Base-by-base conservation (phyloP, 176 grass and related monocot species). In the Puccinellia tenuiflora region DNA sequence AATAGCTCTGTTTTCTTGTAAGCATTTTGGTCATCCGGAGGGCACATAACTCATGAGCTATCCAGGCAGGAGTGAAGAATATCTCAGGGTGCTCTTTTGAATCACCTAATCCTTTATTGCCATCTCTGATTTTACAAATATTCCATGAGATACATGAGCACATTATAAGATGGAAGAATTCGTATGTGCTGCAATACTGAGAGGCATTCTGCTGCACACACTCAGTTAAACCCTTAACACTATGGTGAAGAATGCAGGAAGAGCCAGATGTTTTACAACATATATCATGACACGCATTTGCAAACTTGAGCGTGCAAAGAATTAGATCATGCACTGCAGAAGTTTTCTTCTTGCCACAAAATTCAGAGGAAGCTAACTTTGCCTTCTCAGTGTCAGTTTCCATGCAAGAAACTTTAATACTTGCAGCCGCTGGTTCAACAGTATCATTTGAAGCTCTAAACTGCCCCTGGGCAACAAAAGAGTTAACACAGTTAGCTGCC, bases 1-100 rank as follows among this genome's bases (percentile, higher is more conserved):
- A 98, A 80, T 90, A 95, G 71, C 77, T 90, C 76, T 86, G 79
- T 35, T 91, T 86, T 69, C 74, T 85, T 52, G 93, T 73, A 87
- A 95, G 90, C 54, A 77, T 81, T 76, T 91, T 93, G 3, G 80
- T 61, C 59, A 88, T 77, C 57, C 54, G 66, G 64, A 98, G 83
- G 26, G 92, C 85, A 50, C 77, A 79, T 68, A 87, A 57, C 79
- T 98, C 96, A 24, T 83, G 89, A 79, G 79, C 69, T 88, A 83
- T 72, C 92, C 92, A 92, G 82, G 37, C 12, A 80, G 46, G 81
- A 89, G 35, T 21, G 21, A 67, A 67, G 15, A 71, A 87, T 51
- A 74, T 70, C 12, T 46, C 29, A 54, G 37, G 63, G 51, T 54
- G 22, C 31, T 45, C 37, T 40, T 83, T 71, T 34, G 37, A 73